Percentiles rank a stretch among this genome's conserved stretches.
These are phyloP conservation scores for Knoxia roxburghii DNA, from an alignment of 257 asterid species.

Conservation along the genomic window DNA sequence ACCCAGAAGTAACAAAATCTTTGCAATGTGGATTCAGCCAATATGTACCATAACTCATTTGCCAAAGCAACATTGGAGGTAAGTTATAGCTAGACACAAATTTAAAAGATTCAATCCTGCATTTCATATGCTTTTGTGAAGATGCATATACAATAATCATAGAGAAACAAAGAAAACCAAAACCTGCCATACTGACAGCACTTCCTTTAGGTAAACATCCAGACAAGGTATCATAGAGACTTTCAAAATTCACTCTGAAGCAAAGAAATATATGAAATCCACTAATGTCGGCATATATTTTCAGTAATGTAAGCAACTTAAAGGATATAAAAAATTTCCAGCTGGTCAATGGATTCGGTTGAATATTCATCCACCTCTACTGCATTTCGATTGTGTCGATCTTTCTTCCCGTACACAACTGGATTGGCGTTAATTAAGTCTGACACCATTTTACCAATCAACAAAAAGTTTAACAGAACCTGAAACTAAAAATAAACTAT, in stretches of 20 bases:
- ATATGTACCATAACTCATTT: neutral
- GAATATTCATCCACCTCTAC: constrained; percentile 58
- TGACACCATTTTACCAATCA: constrained; percentile 41
- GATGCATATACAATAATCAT: neutral
- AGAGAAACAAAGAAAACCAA: neutral
- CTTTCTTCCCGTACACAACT: constrained; percentile 67
- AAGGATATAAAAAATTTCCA: constrained; percentile 92
- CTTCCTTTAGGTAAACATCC: neutral
- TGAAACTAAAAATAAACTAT: neutral
- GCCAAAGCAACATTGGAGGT: neutral
- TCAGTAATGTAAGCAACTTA: constrained; percentile 9
- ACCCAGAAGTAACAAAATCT: constrained; percentile 22
- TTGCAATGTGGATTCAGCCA: constrained; percentile 3
- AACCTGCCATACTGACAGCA: neutral
- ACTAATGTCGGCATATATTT: neutral
- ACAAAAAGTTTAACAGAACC: constrained; percentile 17
- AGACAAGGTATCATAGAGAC: neutral
- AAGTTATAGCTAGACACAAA: neutral
- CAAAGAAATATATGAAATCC: neutral
- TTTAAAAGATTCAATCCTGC: neutral
- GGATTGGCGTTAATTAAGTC: constrained; percentile 87
- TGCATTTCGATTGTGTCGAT: constrained; percentile 57
- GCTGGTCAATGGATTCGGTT: constrained; percentile 65
- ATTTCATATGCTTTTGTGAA: neutral
- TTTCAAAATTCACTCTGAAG: neutral